phyloP scores from a whole-genome alignment of 805 yeast species.

The Sugiyamaella mastotermitis region DNA sequence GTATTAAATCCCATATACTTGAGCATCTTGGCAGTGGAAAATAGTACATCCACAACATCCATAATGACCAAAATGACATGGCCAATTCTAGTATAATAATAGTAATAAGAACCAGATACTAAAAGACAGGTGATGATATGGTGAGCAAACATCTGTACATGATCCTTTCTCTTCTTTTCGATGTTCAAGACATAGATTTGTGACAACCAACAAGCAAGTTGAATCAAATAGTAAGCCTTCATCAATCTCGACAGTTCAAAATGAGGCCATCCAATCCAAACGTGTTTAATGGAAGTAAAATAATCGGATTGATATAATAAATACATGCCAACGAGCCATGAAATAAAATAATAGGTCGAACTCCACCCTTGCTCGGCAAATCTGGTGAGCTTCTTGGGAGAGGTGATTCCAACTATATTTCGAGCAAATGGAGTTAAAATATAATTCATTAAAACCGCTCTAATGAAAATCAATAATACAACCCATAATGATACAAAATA shows the following conservation, averaged over 20 bases:
- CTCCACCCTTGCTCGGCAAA: constrained; percentile 89
- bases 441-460: constrained; percentile 56
- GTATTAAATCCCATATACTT: constrained; percentile 60
- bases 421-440: constrained; percentile 53
- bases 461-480: constrained; percentile 48
- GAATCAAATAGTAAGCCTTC: constrained; percentile 66
- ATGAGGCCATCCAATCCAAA: constrained; percentile 75
- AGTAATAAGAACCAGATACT: constrained; percentile 64
- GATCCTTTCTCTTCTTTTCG: constrained; percentile 77
- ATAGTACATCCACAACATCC: constrained; percentile 75
- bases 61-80: constrained; percentile 69
- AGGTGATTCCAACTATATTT: constrained; percentile 34
- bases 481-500: constrained; percentile 46
- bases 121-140: constrained; percentile 74
- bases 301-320: constrained; percentile 56
- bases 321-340: constrained; percentile 52
- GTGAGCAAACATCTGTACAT: constrained; percentile 80
- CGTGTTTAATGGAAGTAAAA: constrained; percentile 47
- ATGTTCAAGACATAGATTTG: constrained; percentile 71
- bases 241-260: constrained; percentile 43
- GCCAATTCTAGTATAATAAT: constrained; percentile 71
- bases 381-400: constrained; percentile 50
- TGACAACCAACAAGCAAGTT: constrained; percentile 74
- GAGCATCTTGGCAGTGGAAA: constrained; percentile 69
- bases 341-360: constrained; percentile 48